A percentile compares a stretch with the other conserved stretches of the same genome.
Evolutionary conservation across 208 protist genomes (phyloP).

Genomic region (Angomonas deanei): DNA sequence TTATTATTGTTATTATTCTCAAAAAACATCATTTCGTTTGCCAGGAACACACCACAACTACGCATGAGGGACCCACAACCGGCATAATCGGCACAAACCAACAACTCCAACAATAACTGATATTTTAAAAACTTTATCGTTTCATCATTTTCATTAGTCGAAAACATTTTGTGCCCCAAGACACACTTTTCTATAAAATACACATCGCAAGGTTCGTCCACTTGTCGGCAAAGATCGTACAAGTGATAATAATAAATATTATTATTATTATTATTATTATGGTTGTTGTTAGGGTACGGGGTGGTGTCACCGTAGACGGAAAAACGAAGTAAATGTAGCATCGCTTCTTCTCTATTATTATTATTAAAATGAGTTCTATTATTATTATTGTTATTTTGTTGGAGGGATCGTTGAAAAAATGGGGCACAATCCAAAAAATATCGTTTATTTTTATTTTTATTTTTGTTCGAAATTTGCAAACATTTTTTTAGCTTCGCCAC

Average conservation of each 20-base stretch:
- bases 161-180: not conserved
- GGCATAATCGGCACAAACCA: not conserved
- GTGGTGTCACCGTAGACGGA: too few species aligned
- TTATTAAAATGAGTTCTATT: constrained; percentile 1
- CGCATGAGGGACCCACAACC: not conserved
- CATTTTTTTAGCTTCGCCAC: too few species aligned
- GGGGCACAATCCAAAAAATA: too few species aligned
- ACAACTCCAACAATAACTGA: not conserved
- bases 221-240: not conserved
- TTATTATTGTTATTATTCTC: not conserved
- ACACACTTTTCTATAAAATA: not conserved
- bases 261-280: constrained; percentile 7
- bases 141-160: too few species aligned
- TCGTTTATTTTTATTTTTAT: too few species aligned
- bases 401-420: too few species aligned
- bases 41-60: not conserved
- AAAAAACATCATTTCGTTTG: not conserved
- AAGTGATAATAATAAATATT: not conserved
- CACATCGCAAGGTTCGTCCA: not conserved
- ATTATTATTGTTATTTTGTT: too few species aligned
- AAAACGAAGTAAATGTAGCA: too few species aligned
- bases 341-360: not conserved
- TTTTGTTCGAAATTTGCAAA: too few species aligned
- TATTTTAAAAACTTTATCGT: too few species aligned
- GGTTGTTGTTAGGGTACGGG: not conserved